phyloP scores from a whole-genome alignment of 1,284 basidiomycete genomes.

The Agaricales sp. region DNA sequence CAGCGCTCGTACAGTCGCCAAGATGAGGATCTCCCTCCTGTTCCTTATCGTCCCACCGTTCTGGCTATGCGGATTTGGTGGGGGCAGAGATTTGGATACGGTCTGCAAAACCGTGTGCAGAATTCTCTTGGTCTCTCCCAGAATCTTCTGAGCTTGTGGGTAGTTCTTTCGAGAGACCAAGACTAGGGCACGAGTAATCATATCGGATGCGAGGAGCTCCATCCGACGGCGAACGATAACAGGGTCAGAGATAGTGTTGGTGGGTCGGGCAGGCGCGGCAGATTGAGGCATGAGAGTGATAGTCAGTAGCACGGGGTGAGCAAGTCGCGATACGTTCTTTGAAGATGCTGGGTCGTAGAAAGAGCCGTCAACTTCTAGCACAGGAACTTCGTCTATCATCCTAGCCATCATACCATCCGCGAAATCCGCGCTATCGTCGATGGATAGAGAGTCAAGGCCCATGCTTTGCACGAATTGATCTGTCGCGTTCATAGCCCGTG shows the following conservation, averaged over 20 bases:
- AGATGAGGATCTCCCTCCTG: conserved; percentile 63
- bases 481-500: conserved; percentile 52
- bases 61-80: conserved; percentile 31
- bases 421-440: conserved; percentile 62
- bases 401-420: conserved; percentile 80
- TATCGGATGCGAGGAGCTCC: conserved; percentile 88
- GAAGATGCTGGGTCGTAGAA: conserved; percentile 82
- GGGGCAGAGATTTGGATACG: conserved; percentile 59
- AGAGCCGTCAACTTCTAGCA: conserved; percentile 85
- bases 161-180: conserved; percentile 83
- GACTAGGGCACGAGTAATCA: conserved; percentile 88
- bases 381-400: conserved; percentile 90
- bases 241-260: conserved; percentile 59
- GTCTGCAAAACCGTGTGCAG: conserved; percentile 76
- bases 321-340: conserved; percentile 76
- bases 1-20: conserved; percentile 66
- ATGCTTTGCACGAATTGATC: conserved; percentile 75
- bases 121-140: conserved; percentile 84
- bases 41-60: conserved; percentile 43
- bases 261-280: conserved; percentile 28
- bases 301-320: conserved; percentile 82
- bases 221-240: conserved; percentile 85
- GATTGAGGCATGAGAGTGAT: conserved; percentile 69
- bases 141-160: conserved; percentile 76
- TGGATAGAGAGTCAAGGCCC: conserved; percentile 63